A percentile compares a stretch with the other conserved stretches of the same genome.
Evolutionary conservation across 768 basidiomycete species (phyloP).

Genomic region (Boletus subparvulus): DNA sequence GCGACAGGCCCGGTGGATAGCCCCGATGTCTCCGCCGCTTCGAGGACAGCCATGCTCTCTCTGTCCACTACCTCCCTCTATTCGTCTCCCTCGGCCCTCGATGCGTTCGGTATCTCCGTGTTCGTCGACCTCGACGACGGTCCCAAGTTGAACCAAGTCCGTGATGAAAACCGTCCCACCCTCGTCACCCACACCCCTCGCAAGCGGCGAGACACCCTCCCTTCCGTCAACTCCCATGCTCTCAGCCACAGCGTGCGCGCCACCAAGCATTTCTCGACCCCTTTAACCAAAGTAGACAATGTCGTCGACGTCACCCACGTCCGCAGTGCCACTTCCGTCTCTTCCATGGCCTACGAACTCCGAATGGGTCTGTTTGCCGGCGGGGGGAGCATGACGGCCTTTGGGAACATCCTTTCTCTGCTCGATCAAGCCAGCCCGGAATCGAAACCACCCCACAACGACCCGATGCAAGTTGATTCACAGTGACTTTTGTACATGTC

Average conservation of each 20-base stretch:
- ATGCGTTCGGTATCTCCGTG: constrained; percentile 19
- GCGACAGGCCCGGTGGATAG: constrained; percentile 13
- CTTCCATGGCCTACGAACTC: constrained; percentile 29
- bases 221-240: background rate
- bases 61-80: constrained; percentile 5
- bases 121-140: constrained; percentile 13
- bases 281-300: constrained; percentile 14
- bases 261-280: constrained; percentile 19
- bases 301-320: constrained; percentile 10
- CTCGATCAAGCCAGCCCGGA: constrained; percentile 28
- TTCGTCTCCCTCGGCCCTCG: constrained; percentile 13
- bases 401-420: constrained; percentile 28
- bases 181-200: constrained; percentile 6
- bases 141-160: background rate
- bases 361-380: constrained; percentile 26
- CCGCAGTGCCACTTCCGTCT: constrained; percentile 21
- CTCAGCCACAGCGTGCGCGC: background rate
- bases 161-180: constrained; percentile 1
- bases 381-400: constrained; percentile 22
- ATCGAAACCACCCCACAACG: background rate
- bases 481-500: background rate
- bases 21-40: background rate
- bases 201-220: constrained; percentile 15
- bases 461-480: constrained; percentile 1
- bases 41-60: background rate